Base-by-base conservation (phyloP, 2,329 filamentous ascomycete species). In the Calonectria naviculata region DNA sequence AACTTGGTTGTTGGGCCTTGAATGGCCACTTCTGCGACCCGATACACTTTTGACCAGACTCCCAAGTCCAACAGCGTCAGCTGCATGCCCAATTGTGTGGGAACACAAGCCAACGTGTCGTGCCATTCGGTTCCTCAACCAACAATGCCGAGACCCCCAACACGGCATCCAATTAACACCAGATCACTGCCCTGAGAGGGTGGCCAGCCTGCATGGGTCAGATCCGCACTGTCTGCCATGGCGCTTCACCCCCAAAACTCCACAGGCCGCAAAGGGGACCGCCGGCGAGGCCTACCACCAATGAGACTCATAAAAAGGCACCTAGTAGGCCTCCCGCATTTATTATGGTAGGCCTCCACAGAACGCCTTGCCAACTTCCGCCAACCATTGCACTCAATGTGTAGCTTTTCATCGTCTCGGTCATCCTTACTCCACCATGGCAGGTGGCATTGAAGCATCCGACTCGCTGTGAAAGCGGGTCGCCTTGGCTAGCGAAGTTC, bases 301-400 rank as follows among this genome's bases (percentile, higher is more conserved):
- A 67, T 67, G 31, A 46, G 65, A 41, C 29, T 67, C 64, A 24
- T 24, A 17, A n/a, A 19, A 15, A 21, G 24, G 8, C n/a, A 21
- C 46, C 21, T 67, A n/a, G 65, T 17, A 8, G 54, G 65, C 65
- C 65, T 67, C 65, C 65, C 29, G 65, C 65, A 67, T 54, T 21
- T 21, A 61, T 49, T 21, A 21, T 46, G 54, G 65, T n/a, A 29
- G 52, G 65, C 54, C 52, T 67, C 54, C 65, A 31, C 65, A n/a
- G 17, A 46, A 31, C 28, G 19, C 65, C 42, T 61, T 17, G 7
- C 38, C 52, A 67, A 17, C 28, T 8, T 42, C 24, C 17, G 28
- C 54, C 34, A 56, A 28, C 42, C 52, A 46, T 28, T 19, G 19
- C 42, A 24, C 31, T 26, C 24, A 34, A 36, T 47, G 34, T 41